These are phyloP conservation scores for Ensete glaucum DNA, from an alignment of 176 grass and related monocot genomes.

Conservation along the genomic window DNA sequence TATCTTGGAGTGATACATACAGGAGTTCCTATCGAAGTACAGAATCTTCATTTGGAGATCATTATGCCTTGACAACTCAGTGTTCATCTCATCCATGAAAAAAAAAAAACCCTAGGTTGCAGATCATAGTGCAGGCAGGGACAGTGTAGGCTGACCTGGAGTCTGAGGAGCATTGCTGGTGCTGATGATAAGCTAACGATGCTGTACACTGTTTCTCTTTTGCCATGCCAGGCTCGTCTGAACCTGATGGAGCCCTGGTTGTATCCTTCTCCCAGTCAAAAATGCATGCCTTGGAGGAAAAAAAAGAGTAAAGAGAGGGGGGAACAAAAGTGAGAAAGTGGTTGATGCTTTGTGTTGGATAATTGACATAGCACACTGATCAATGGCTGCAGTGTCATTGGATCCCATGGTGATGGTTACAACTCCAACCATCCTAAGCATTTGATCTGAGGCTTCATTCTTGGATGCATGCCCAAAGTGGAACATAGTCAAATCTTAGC, in stretches of 20 bases:
- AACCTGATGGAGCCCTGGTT: background rate
- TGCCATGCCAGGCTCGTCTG: background rate
- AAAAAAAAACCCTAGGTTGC: background rate
- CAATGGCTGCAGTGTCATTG: background rate
- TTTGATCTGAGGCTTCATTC: background rate
- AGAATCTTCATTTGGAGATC: conserved; percentile 19
- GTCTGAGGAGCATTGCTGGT: background rate
- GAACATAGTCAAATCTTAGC: background rate
- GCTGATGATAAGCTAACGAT: background rate
- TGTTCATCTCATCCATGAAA: conserved; percentile 18
- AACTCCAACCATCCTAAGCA: background rate
- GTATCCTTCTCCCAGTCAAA: background rate
- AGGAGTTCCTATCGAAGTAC: background rate
- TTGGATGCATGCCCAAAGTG: background rate
- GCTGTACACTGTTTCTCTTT: background rate
- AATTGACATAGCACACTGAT: background rate
- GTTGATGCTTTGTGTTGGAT: background rate
- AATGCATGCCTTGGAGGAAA: background rate
- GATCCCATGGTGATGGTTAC: background rate
- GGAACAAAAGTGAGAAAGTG: background rate
- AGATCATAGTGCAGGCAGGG: background rate
- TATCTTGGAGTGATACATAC: background rate
- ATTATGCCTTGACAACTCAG: background rate
- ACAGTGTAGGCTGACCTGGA: background rate
- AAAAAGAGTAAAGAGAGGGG: background rate